Evolutionary conservation across 2,329 filamentous ascomycete species (phyloP), one percentile per base, ranked within the genome.

Genomic region (Cercospora sesami): DNA sequence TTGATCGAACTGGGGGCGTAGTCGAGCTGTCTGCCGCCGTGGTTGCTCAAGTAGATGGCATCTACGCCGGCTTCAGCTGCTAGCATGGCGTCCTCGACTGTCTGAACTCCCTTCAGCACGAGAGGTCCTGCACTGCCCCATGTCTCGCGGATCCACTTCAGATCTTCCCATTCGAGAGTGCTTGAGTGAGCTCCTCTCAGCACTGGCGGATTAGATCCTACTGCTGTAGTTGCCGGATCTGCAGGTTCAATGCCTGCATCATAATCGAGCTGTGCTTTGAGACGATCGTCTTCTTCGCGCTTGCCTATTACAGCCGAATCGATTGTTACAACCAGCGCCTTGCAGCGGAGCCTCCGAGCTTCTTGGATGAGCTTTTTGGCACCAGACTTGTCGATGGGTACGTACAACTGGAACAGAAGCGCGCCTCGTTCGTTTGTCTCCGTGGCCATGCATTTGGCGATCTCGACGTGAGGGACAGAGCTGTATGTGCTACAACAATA

Each of bases 1-100:
- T 95, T 91, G 10, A 90, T 88, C 0, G 90, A 87, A 0, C 86
- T 90, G 0, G 90, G 89, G 2, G 85, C 83, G n/a, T 83, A 59
- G 78, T 81, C 80, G 62, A 80, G 74, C 59, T 79, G 77, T 58
- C 80, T 76, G 10, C 80, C 80, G 21, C 80, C 80, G 71, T 81
- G 80, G 73, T 82, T 82, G 59, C 78, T 80, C 55, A 82, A 73
- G 71, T 78, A 80, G 63, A 81, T 78, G 3, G 80, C 80, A 30
- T 76, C 76, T 8, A 75, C 78, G 12, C 80, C 80, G 6, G 78
- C 67, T 55, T 79, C 74, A 39, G 79, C 74, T 1, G 77, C 78
- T 9, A 78, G 73, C 57, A 77, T 77, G 3, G 78, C 79, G 58
- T 81, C 80, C 58, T 81, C 78, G 16, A 79, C 78, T 6, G 78